These are phyloP conservation scores for Russula sp. DNA, from an alignment of 768 basidiomycete genomes.

Conservation along the genomic window DNA sequence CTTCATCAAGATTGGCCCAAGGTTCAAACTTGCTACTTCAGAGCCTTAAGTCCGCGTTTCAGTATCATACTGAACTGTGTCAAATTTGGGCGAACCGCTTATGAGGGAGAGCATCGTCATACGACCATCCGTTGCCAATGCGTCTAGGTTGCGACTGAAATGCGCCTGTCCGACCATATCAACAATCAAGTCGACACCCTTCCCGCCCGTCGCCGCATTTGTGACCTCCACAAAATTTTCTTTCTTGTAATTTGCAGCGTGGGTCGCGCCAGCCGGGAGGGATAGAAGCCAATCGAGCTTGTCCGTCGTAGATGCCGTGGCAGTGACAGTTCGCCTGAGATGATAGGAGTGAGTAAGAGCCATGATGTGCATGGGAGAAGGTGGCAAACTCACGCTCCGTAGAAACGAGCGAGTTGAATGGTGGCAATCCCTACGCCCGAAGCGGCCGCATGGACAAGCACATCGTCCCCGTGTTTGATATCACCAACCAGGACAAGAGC, in stretches of 20 bases:
- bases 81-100: slow-evolving; percentile 50
- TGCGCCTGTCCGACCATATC: slow-evolving; percentile 81
- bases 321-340: slow-evolving; percentile 63
- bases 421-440: slow-evolving; percentile 89
- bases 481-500: slow-evolving; percentile 65
- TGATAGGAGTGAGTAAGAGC: not conserved
- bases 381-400: slow-evolving; percentile 60
- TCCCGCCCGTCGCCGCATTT: slow-evolving; percentile 60
- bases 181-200: slow-evolving; percentile 79
- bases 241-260: slow-evolving; percentile 81
- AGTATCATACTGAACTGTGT: slow-evolving; percentile 26
- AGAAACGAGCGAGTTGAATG: slow-evolving; percentile 76
- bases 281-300: slow-evolving; percentile 76
- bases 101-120: slow-evolving; percentile 67
- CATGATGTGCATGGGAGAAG: slow-evolving; percentile 9
- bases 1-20: slow-evolving; percentile 73
- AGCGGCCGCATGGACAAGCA: slow-evolving; percentile 87
- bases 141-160: slow-evolving; percentile 69
- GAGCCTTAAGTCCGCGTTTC: slow-evolving; percentile 43
- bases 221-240: slow-evolving; percentile 75
- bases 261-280: slow-evolving; percentile 66
- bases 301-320: slow-evolving; percentile 45
- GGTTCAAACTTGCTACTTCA: slow-evolving; percentile 50
- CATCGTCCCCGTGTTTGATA: slow-evolving; percentile 65
- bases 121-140: slow-evolving; percentile 66